Conservation (phyloP, 148 eudicot species). For the Camellia japonica region DNA sequence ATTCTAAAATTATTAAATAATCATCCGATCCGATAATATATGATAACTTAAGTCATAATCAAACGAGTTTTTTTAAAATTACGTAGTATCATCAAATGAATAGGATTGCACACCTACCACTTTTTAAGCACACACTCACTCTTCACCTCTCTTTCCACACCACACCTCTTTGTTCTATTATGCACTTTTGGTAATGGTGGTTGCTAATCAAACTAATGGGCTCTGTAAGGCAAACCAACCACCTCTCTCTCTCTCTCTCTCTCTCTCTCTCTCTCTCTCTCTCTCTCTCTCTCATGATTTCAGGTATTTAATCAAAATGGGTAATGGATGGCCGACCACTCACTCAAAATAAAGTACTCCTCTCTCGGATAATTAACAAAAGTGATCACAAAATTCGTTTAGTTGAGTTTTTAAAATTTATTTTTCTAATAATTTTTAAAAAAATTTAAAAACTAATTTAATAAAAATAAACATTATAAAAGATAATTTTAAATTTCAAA, state of each 20-base stretch:
- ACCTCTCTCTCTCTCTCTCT: neutral
- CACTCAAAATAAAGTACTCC: neutral
- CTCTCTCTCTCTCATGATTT: neutral
- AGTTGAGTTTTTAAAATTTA: too few species aligned
- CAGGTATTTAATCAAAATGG: neutral
- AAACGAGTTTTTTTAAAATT: neutral
- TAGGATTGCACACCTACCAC: slow-evolving; percentile 2
- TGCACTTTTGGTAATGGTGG: neutral
- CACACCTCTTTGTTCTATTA: neutral
- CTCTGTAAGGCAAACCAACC: neutral
- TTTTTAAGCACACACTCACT: neutral
- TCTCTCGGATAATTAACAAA: neutral
- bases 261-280: neutral
- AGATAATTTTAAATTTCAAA: too few species aligned
- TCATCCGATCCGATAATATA: too few species aligned
- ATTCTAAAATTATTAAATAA: too few species aligned
- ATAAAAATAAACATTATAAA: too few species aligned
- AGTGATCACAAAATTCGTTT: too few species aligned
- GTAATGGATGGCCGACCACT: slow-evolving; percentile 8
- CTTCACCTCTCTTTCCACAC: neutral
- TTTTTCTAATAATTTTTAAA: too few species aligned
- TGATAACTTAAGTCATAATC: neutral
- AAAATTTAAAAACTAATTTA: too few species aligned
- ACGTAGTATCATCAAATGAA: slow-evolving; percentile 5
- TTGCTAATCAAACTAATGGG: neutral